These are phyloP conservation scores for Blastobotrys buckinghamii DNA, from an alignment of 1,139 yeast genomes.

Conservation along the genomic window DNA sequence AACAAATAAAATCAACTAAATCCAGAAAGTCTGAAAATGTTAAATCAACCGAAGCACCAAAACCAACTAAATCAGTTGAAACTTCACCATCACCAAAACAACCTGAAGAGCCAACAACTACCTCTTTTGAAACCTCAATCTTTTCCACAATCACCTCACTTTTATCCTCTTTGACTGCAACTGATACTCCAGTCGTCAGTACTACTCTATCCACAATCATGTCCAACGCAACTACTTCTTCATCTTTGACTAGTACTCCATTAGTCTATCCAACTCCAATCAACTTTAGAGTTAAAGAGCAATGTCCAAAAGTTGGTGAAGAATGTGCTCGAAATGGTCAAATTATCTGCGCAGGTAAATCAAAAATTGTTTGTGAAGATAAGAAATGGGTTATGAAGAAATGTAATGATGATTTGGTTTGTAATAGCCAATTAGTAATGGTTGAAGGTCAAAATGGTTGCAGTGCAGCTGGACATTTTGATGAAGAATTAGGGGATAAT, in stretches of 20 bases:
- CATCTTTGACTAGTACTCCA: neutral
- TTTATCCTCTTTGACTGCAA: too few relatives aligned
- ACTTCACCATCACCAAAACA: neutral
- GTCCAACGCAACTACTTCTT: too few relatives aligned
- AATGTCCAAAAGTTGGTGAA: neutral
- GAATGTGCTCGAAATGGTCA: neutral
- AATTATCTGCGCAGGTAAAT: neutral
- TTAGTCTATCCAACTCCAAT: neutral
- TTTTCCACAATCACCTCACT: too few relatives aligned
- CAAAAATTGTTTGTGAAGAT: neutral
- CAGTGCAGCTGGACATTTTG: too few relatives aligned
- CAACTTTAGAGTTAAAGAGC: neutral
- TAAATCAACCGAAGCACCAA: too few relatives aligned
- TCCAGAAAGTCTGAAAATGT: too few relatives aligned
- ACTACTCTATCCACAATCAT: too few relatives aligned
- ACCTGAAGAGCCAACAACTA: neutral
- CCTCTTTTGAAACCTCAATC: too few relatives aligned
- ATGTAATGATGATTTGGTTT: neutral
- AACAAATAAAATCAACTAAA: too few relatives aligned
- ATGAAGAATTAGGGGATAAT: too few relatives aligned
- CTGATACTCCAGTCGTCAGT: too few relatives aligned
- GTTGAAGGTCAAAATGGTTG: neutral
- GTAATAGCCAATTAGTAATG: neutral
- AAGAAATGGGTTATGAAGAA: neutral
- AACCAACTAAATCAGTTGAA: too few relatives aligned